Conservation (phyloP, 140 eudicot genomes). For the Erigeron philadelphicus region DNA sequence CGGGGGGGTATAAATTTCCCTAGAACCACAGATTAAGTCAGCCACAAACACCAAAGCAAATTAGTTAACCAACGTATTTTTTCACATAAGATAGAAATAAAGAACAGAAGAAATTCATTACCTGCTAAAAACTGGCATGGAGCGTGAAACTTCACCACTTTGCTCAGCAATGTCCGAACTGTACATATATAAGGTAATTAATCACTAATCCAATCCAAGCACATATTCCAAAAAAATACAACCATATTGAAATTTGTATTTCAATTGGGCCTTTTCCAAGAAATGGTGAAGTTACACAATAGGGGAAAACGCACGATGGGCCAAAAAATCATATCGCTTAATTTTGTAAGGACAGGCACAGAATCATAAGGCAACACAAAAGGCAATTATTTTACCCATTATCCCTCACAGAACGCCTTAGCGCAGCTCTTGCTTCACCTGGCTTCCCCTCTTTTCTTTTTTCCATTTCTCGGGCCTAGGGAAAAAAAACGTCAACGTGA, state of each 20-base stretch:
- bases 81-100: background rate
- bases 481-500: background rate
- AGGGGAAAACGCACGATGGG: background rate
- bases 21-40: slow-evolving; percentile 22
- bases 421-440: slow-evolving; percentile 91
- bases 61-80: background rate
- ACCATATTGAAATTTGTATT: background rate
- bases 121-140: slow-evolving; percentile 65
- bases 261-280: background rate
- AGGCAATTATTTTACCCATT: slow-evolving; percentile 48
- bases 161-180: slow-evolving; percentile 87
- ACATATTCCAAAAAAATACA: background rate
- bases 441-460: slow-evolving; percentile 91
- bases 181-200: slow-evolving; percentile 10
- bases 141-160: slow-evolving; percentile 82
- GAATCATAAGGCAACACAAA: background rate
- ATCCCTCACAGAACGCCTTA: slow-evolving; percentile 93
- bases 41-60: background rate
- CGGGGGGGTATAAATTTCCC: slow-evolving; percentile 63
- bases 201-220: background rate
- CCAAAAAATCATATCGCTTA: background rate
- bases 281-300: background rate
- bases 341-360: background rate
- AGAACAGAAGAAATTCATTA: slow-evolving; percentile 19
- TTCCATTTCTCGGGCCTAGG: slow-evolving; percentile 89